These are phyloP conservation scores for Aspergillus coremiiformis DNA, from an alignment of 495 filamentous ascomycete species.

Conservation along the genomic window DNA sequence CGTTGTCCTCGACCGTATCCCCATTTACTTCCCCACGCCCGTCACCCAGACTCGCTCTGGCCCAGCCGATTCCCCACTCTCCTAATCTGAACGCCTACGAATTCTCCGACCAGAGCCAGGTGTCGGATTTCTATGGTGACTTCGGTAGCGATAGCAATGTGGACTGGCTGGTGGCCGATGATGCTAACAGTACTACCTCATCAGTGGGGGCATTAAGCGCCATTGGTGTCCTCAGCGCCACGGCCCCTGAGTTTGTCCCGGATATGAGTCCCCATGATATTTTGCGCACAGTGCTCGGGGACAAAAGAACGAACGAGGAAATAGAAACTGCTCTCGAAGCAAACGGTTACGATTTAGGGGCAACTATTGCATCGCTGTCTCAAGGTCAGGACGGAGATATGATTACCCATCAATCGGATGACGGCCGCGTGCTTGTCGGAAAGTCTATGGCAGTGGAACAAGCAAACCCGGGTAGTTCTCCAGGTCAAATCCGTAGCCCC, in stretches of 20 bases:
- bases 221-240: conserved; percentile 63
- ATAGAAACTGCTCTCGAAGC: conserved; percentile 81
- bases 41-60: conserved; percentile 85
- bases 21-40: conserved; percentile 93
- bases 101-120: conserved; percentile 67
- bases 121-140: conserved; percentile 83
- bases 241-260: conserved; percentile 70
- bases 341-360: conserved; percentile 86
- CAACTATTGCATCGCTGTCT: conserved; percentile 82
- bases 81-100: conserved; percentile 91
- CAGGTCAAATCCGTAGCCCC: conserved; percentile 61
- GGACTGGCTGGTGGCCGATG: conserved; percentile 93
- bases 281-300: conserved; percentile 87
- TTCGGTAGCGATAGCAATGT: conserved; percentile 82
- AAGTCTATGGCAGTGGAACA: conserved; percentile 80
- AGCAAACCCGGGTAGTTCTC: conserved; percentile 63
- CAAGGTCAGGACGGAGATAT: conserved; percentile 41
- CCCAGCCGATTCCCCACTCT: conserved; percentile 93
- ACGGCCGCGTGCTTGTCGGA: conserved; percentile 64
- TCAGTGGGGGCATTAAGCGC: conserved; percentile 57
- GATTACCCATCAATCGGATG: conserved; percentile 26
- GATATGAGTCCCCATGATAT: conserved; percentile 99
- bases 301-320: conserved; percentile 84
- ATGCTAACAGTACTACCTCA: conserved; percentile 65
- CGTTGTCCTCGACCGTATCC: conserved; percentile 49